Evolutionary conservation across 208 protist genomes (phyloP).

Genomic region (Trypanosoma scelopori): DNA sequence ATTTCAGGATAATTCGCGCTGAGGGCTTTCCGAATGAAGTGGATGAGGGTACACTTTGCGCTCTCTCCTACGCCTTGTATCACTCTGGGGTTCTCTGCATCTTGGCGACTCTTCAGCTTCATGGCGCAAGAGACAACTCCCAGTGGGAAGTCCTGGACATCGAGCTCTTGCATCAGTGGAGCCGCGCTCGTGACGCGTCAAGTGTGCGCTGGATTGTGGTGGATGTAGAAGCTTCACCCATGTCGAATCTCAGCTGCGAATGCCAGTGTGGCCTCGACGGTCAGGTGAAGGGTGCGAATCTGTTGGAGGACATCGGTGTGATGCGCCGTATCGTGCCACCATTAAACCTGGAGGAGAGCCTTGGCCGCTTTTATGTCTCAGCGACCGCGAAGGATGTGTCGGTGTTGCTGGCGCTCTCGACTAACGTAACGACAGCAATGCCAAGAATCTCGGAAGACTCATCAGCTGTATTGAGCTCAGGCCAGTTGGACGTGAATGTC

Average conservation of each 20-base stretch:
- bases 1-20: constrained; percentile 28
- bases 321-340: constrained; percentile 28
- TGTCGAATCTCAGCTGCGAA: constrained; percentile 1
- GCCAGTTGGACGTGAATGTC: not conserved
- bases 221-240: not conserved
- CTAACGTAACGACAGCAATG: not conserved
- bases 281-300: not conserved
- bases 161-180: constrained; percentile 67
- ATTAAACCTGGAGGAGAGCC: constrained; percentile 36
- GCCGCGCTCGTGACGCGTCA: constrained; percentile 25
- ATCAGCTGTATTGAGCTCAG: not conserved
- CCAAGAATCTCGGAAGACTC: not conserved
- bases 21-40: constrained; percentile 1
- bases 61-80: constrained; percentile 51
- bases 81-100: constrained; percentile 34
- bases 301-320: not conserved
- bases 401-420: constrained; percentile 49
- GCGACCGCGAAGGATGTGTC: constrained; percentile 76
- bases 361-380: constrained; percentile 66
- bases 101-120: constrained; percentile 52
- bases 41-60: constrained; percentile 15
- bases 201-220: constrained; percentile 48
- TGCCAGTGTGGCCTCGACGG: constrained; percentile 9
- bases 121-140: constrained; percentile 21
- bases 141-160: constrained; percentile 50